Percentiles rank a stretch among this genome's conserved stretches.
These are phyloP conservation scores for Tylopilus orsonianus DNA, from an alignment of 1,284 basidiomycete species.

Conservation along the genomic window DNA sequence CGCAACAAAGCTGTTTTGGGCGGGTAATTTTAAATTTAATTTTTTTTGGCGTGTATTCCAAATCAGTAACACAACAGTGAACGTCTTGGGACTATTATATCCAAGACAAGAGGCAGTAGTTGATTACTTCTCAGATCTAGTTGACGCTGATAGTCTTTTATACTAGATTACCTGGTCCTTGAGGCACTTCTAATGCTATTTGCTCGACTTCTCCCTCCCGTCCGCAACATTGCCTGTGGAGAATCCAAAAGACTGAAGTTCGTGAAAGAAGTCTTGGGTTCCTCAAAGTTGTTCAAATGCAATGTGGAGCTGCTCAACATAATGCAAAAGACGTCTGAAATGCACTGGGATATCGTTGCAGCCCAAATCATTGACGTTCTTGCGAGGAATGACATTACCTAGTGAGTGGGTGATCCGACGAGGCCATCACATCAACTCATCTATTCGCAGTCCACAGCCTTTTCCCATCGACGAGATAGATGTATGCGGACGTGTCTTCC, in stretches of 20 bases:
- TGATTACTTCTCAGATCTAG: neutral
- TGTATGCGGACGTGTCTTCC: slow-evolving; percentile 37
- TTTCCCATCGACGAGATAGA: slow-evolving; percentile 46
- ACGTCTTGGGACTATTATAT: slow-evolving; percentile 37
- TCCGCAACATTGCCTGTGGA: slow-evolving; percentile 35
- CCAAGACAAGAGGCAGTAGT: slow-evolving; percentile 32
- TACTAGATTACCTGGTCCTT: slow-evolving; percentile 52
- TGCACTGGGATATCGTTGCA: slow-evolving; percentile 56
- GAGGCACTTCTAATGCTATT: slow-evolving; percentile 58
- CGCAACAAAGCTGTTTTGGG: slow-evolving; percentile 36
- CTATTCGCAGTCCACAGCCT: slow-evolving; percentile 53
- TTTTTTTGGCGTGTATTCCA: neutral
- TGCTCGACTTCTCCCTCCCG: slow-evolving; percentile 53
- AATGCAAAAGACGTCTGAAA: slow-evolving; percentile 41
- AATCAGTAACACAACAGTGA: slow-evolving; percentile 24
- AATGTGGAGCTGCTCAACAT: slow-evolving; percentile 41
- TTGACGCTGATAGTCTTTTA: slow-evolving; percentile 4
- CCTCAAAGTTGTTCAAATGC: slow-evolving; percentile 32
- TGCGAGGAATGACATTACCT: slow-evolving; percentile 45
- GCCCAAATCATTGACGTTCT: slow-evolving; percentile 48
- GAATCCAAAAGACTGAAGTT: slow-evolving; percentile 43
- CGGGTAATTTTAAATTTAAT: slow-evolving; percentile 30
- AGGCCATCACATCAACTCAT: slow-evolving; percentile 4
- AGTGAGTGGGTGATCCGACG: slow-evolving; percentile 38
- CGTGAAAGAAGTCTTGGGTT: slow-evolving; percentile 50